Conservation (phyloP, 2,329 filamentous ascomycete species). For the Aspergillus pseudonomiae region DNA sequence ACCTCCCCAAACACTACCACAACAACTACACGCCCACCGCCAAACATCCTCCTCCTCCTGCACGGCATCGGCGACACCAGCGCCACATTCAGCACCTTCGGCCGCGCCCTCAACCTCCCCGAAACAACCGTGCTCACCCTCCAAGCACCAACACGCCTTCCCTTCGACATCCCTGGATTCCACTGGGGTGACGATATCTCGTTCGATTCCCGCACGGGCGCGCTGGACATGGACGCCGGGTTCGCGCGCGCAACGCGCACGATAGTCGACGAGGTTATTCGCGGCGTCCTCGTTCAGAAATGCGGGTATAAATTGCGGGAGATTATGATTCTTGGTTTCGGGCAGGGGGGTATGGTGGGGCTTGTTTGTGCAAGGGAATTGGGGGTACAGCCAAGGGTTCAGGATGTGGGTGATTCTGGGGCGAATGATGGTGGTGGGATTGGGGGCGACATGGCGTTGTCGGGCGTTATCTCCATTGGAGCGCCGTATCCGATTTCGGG, state of each 20-base stretch:
- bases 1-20: conserved; percentile 42
- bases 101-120: conserved; percentile 69
- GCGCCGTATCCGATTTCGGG: conserved; percentile 43
- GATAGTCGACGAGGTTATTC: conserved; percentile 57
- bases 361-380: conserved; percentile 58
- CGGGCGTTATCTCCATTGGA: conserved; percentile 46
- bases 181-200: conserved; percentile 71
- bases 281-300: conserved; percentile 53
- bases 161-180: conserved; percentile 68
- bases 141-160: conserved; percentile 70
- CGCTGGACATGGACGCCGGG: conserved; percentile 64
- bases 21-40: conserved; percentile 60
- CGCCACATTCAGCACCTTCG: conserved; percentile 69
- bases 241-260: conserved; percentile 54
- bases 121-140: conserved; percentile 76
- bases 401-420: neutral
- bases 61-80: conserved; percentile 83
- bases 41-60: conserved; percentile 77
- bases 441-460: conserved; percentile 24
- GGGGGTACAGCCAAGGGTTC: conserved; percentile 2
- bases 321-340: conserved; percentile 67
- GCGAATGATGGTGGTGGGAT: neutral
- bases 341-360: conserved; percentile 67
- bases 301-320: conserved; percentile 65
- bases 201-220: conserved; percentile 55